Percentiles rank a stretch among this genome's conserved stretches.
Conservation (phyloP, 805 yeast species). For the Saccharomycopsis selenospora region DNA sequence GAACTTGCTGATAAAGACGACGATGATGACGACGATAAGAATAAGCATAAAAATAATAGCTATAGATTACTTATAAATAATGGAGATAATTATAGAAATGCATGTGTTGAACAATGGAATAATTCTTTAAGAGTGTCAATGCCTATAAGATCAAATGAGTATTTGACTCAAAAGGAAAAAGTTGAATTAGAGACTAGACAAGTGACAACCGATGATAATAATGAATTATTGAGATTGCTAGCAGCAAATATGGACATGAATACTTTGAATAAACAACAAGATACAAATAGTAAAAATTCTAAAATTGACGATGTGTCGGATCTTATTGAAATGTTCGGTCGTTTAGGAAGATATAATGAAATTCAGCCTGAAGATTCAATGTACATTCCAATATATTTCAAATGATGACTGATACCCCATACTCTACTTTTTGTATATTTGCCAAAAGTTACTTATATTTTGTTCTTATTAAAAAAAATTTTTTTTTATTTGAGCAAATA, state of each 20-base stretch:
- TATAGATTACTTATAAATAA: too few relatives aligned
- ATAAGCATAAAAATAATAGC: not conserved
- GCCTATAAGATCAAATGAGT: slow-evolving; percentile 5
- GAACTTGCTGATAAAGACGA: not conserved
- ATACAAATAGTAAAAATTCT: too few relatives aligned
- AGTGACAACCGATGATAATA: not conserved
- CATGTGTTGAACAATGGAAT: not conserved
- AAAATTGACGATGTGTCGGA: too few relatives aligned
- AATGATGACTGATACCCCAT: too few relatives aligned
- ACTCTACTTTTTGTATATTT: too few relatives aligned
- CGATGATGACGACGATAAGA: not conserved
- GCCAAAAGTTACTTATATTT: too few relatives aligned
- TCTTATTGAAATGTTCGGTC: too few relatives aligned
- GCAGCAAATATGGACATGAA: not conserved
- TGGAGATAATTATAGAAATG: not conserved
- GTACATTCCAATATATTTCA: too few relatives aligned
- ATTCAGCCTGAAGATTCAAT: too few relatives aligned
- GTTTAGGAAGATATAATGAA: too few relatives aligned
- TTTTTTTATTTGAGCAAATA: too few relatives aligned
- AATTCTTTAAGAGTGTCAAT: not conserved
- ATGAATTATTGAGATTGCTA: not conserved
- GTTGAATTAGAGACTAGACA: slow-evolving; percentile 12
- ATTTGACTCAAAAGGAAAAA: slow-evolving; percentile 12
- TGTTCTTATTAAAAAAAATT: too few relatives aligned
- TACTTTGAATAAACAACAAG: not conserved